Base-by-base conservation (phyloP, 2,329 filamentous ascomycete genomes). In the Aplosporella prunicola region DNA sequence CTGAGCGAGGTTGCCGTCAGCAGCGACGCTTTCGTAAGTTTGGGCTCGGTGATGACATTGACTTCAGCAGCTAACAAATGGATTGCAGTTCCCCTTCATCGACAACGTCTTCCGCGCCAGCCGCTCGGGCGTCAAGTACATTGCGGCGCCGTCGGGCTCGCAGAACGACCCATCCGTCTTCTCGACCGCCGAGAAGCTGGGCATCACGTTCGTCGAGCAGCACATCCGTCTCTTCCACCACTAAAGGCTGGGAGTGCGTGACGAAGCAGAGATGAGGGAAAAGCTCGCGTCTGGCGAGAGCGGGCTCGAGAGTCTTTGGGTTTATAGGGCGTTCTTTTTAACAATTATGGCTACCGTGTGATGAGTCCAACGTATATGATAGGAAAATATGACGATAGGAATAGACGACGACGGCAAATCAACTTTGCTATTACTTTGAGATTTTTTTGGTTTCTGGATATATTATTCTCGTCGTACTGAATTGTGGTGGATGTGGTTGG, bases 161-260 rank as follows among this genome's bases (percentile, higher is more conserved):
- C 84, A 91, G 63, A 91, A 91, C 57, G 85, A 91, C 58, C 63
- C 70, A 41, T 74, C 79, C 33, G 85, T 91, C 30, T 84, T 94
- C 51, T 80, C 86, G 58, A 93, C 88, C 9, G 86, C 88, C 5
- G 86, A 94, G 69, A 86, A 89, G 68, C 70, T 93, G 46, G 83
- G 81, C 39, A 93, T 96, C 52, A 87, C 82, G 29, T 95, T 96
- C 64, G 82, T 96, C 24, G 87, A 98, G 72, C 91, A 98, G 72
- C 86, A 82, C 58, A 81, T 83, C 42, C 78, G 91, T 51, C 72
- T 96, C 47, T 96, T 96, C 79, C 89, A 95, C 64, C 89, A 96
- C 66, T 96, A 81, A 27, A 32, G 8, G 2, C 9, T 20, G 6
- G 11, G 5, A n/a, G 32, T 11, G n/a, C n/a, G n/a, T n/a, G n/a